Percentiles rank a stretch among this genome's conserved stretches.
phyloP scores from a whole-genome alignment of 225 moss, liverwort and hornwort genomes.

The Anthoceros angustus region DNA sequence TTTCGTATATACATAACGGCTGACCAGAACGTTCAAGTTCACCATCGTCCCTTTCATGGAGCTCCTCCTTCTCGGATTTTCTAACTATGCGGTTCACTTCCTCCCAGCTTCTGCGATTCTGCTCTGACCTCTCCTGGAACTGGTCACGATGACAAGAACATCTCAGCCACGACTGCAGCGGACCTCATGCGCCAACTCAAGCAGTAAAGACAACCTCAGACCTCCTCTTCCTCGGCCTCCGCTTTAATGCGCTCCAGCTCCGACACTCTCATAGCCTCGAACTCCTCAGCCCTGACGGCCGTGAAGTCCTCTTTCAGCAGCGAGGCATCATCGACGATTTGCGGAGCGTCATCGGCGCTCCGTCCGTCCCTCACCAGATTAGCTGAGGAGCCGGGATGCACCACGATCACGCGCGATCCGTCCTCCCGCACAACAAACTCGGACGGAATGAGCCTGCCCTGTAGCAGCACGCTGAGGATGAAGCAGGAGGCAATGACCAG shows the following conservation, averaged over 20 bases:
- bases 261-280: no score
- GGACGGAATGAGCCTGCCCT: not conserved
- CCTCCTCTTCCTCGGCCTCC: no score
- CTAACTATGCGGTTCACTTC: slow-evolving; percentile 65
- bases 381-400: not conserved
- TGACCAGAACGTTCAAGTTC: slow-evolving; percentile 76
- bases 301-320: no score
- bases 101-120: slow-evolving; percentile 23
- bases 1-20: slow-evolving; percentile 72
- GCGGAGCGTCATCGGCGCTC: not conserved
- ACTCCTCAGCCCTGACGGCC: no score
- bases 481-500: not conserved
- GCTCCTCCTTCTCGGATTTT: slow-evolving; percentile 65
- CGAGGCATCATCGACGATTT: no score
- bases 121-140: not conserved
- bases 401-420: not conserved
- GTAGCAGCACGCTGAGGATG: not conserved
- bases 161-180: not conserved
- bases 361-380: not conserved
- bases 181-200: not conserved
- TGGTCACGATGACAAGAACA: not conserved
- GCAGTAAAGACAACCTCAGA: not conserved
- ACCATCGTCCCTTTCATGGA: slow-evolving; percentile 59
- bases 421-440: not conserved
- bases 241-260: no score